Evolutionary conservation across 805 yeast genomes (phyloP).

Genomic region (Yamadazyma tumulicola): DNA sequence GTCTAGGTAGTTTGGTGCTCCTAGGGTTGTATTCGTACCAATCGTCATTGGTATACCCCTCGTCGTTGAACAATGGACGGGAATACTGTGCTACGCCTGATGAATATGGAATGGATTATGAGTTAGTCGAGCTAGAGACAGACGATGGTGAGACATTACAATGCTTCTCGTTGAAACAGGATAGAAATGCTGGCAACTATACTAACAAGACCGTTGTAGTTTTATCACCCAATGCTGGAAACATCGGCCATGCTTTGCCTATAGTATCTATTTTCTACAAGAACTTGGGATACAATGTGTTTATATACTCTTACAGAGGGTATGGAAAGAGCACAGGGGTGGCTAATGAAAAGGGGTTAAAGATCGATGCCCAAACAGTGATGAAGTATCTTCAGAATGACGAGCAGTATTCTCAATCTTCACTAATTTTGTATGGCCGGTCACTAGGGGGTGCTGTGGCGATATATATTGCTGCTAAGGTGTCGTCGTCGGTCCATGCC

Average conservation of each 20-base stretch:
- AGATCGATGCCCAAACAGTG: constrained; percentile 74
- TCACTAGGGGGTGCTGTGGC: constrained; percentile 96
- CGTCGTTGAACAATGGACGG: constrained; percentile 72
- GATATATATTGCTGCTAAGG: constrained; percentile 68
- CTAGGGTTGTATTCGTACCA: constrained; percentile 61
- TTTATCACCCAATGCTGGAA: constrained; percentile 92
- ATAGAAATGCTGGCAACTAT: constrained; percentile 32
- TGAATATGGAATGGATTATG: constrained; percentile 57
- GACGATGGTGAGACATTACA: constrained; percentile 67
- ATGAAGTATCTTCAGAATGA: constrained; percentile 55
- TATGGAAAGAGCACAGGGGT: constrained; percentile 78
- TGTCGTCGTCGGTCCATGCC: constrained; percentile 51
- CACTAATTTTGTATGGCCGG: constrained; percentile 75
- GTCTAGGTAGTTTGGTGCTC: constrained; percentile 44
- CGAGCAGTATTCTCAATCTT: constrained; percentile 47
- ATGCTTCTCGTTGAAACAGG: constrained; percentile 58
- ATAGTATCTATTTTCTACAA: constrained; percentile 67
- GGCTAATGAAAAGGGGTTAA: constrained; percentile 76
- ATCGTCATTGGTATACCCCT: constrained; percentile 73
- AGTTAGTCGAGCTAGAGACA: constrained; percentile 58
- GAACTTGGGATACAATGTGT: constrained; percentile 67
- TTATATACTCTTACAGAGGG: constrained; percentile 86
- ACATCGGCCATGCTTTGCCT: constrained; percentile 88
- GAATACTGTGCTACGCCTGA: constrained; percentile 75
- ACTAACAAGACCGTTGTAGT: constrained; percentile 68